Base-by-base conservation (phyloP, 768 basidiomycete genomes). In the Amanita pseudoporphyria region DNA sequence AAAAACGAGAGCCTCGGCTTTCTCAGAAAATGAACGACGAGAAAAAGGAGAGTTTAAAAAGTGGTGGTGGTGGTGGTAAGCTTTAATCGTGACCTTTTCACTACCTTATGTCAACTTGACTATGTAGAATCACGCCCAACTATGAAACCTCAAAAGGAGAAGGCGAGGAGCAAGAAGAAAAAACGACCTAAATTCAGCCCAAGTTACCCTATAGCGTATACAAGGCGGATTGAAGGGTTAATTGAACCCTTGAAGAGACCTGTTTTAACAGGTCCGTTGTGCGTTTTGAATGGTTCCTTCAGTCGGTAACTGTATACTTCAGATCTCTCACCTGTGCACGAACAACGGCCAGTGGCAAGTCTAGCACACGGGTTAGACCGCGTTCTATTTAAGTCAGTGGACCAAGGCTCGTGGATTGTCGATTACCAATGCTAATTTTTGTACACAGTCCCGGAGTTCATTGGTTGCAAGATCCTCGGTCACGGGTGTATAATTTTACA, bases 401-500 rank as follows among this genome's bases (percentile, higher is more conserved):
- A 39, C 26, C 24, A 31, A 18, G 9, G 16, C 9, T 38, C 16
- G 14, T 31, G 3, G 26, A 5, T 19, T 10, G 33, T 52, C 40
- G 9, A 13, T 19, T 40, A 38, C 47, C 51, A 30, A 52, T 50
- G 26, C 51, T n/a, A n/a, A n/a, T 12, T 18, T 32, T 53, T 41
- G 51, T 19, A n/a, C n/a, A n/a, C 52, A 96, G 93, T 56, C 88
- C 87, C 4, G 88, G 89, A 9, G 84, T 94, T 0, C 88, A 92
- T 57, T 89, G 89, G 83, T 66, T 96, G 2, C 80, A 81, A 57
- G 92, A 98, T 60, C 87, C 90, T 0, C 74, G 87, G 14, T 87
- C 91, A 0, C 74, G 79, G 5, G 84, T 90, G 12, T 94, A 87
- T 67, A 94, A 94, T 59, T 97, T 91, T 60, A 64, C 81, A 0